These are phyloP conservation scores for Purpureocillium lavendulum DNA, from an alignment of 2,329 filamentous ascomycete genomes.

Conservation along the genomic window DNA sequence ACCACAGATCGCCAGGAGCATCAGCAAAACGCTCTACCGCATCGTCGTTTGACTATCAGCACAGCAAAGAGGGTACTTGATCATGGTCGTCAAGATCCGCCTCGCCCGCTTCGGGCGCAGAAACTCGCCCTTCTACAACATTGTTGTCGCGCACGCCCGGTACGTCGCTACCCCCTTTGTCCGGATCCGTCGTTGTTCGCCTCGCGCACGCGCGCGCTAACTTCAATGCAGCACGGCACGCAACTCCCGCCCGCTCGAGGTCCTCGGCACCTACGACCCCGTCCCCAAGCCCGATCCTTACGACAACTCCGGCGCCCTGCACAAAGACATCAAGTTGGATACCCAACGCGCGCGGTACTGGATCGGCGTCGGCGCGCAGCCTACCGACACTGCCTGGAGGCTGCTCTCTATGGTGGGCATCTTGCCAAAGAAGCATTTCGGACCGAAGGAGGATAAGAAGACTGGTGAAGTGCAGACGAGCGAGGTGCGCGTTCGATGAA, in stretches of 20 bases:
- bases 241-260: slow-evolving; percentile 84
- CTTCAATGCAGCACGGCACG: slow-evolving; percentile 61
- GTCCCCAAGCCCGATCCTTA: slow-evolving; percentile 54
- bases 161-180: slow-evolving; percentile 31
- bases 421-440: slow-evolving; percentile 28
- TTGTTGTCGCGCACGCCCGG: slow-evolving; percentile 89
- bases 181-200: neutral
- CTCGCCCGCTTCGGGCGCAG: slow-evolving; percentile 87
- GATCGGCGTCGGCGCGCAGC: slow-evolving; percentile 94
- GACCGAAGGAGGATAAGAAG: slow-evolving; percentile 16
- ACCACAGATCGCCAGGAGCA: neutral
- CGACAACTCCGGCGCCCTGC: slow-evolving; percentile 56
- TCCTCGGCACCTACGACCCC: slow-evolving; percentile 73
- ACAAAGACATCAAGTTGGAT: slow-evolving; percentile 91
- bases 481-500: slow-evolving; percentile 21
- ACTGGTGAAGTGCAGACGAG: slow-evolving; percentile 16
- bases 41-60: neutral
- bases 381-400: slow-evolving; percentile 82
- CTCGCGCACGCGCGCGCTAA: neutral
- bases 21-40: neutral
- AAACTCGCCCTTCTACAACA: slow-evolving; percentile 93
- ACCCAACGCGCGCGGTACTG: slow-evolving; percentile 78
- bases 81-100: slow-evolving; percentile 89
- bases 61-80: slow-evolving; percentile 1
- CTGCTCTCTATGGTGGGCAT: slow-evolving; percentile 67